phyloP scores from a whole-genome alignment of 495 filamentous ascomycete genomes.

The Darksidea phi region DNA sequence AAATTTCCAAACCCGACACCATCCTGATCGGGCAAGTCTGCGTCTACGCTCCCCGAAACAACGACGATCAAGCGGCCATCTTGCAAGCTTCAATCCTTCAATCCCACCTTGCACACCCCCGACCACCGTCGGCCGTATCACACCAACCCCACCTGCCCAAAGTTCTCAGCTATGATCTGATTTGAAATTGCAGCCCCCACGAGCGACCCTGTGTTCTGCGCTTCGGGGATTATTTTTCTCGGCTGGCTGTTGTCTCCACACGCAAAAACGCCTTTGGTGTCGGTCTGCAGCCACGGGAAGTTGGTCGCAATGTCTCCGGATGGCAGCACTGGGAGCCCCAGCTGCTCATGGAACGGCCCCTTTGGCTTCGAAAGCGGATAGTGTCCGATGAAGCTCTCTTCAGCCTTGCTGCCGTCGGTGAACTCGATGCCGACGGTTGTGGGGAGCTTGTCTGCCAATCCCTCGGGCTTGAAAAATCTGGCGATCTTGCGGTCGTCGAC shows the following conservation, averaged over 20 bases:
- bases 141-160: too few species aligned
- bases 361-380: neutral
- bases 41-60: too few species aligned
- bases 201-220: neutral
- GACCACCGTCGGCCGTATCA: too few species aligned
- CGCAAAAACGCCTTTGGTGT: neutral
- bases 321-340: neutral
- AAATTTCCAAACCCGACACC: too few species aligned
- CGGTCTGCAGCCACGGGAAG: neutral
- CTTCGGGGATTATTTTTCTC: conserved; percentile 4
- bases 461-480: neutral
- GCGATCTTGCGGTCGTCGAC: conserved; percentile 6
- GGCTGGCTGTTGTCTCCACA: neutral
- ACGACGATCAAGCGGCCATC: too few species aligned
- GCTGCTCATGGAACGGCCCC: neutral
- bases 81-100: too few species aligned
- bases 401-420: neutral
- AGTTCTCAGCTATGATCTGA: too few species aligned
- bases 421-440: conserved; percentile 7
- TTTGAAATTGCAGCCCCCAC: too few species aligned
- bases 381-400: conserved; percentile 5
- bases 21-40: too few species aligned
- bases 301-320: neutral
- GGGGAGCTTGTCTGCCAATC: neutral
- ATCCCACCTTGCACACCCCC: too few species aligned